Evolutionary conservation across 2,329 filamentous ascomycete species (phyloP).

Genomic region (Fonsecaea nubica): DNA sequence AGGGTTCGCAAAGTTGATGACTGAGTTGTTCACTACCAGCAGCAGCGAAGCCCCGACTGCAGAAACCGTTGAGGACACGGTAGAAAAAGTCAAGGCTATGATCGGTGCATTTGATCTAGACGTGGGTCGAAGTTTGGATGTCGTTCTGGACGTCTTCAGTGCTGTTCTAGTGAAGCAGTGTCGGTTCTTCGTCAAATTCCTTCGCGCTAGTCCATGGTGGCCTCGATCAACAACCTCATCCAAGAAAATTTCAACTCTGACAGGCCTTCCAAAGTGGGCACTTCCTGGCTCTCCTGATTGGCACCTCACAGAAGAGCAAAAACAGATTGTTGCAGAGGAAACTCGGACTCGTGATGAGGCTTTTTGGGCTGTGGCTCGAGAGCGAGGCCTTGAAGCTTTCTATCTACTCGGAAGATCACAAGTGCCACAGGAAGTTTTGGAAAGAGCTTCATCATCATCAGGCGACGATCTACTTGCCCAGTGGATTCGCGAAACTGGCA

Average conservation of each 20-base stretch:
- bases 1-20: constrained; percentile 94
- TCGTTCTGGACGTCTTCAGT: constrained; percentile 93
- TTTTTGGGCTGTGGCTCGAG: constrained; percentile 83
- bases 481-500: constrained; percentile 83
- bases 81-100: constrained; percentile 89
- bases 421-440: constrained; percentile 65
- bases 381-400: constrained; percentile 80
- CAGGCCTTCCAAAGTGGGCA: constrained; percentile 84
- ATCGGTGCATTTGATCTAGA: constrained; percentile 98
- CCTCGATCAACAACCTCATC: constrained; percentile 62
- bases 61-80: constrained; percentile 81
- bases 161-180: constrained; percentile 91
- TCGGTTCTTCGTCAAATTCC: constrained; percentile 91
- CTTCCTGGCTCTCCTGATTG: constrained; percentile 71
- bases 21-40: constrained; percentile 90
- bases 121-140: constrained; percentile 90
- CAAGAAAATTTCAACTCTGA: constrained; percentile 38
- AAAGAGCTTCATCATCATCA: constrained; percentile 40
- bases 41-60: constrained; percentile 74
- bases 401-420: constrained; percentile 83
- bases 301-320: constrained; percentile 72
- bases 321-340: constrained; percentile 61
- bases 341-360: constrained; percentile 70
- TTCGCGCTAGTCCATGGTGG: constrained; percentile 96
- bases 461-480: constrained; percentile 66